Evolutionary conservation across 306 rosid genomes (phyloP), one percentile per base, ranked within the genome.

Genomic region (Hippophae rhamnoides): DNA sequence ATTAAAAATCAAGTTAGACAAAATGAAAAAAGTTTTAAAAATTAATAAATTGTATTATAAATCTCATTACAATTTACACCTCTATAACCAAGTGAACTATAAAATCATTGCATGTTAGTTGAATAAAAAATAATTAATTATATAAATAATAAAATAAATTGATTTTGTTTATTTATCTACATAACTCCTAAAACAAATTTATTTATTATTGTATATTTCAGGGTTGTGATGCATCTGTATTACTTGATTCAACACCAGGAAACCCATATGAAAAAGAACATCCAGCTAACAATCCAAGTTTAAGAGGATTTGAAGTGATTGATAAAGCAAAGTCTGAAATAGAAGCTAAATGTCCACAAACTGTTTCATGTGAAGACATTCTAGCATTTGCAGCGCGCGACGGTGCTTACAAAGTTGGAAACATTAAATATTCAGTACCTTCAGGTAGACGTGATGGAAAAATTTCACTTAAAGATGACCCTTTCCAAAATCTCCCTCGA

Each of bases 301-400:
- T 79, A 43, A 49, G 74, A 63, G 84, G 80, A n/a, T 74, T 71
- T 41, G 72, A 74, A 48, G 80, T 64, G 54, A 79, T 79, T 0
- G 75, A 79, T 7, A 67, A 71, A 51, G 78, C 75, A 18, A 74
- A 79, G 72, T 60, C 65, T 4, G 46, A 63, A 60, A 43, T 79
- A 5, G 80, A 79, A 67, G 62, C 73, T 14, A 9, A 63, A 9
- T 79, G 84, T 59, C 78, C 81, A 3, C 52, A 62, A 25, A 79
- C 73, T 3, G 80, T 75, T 5, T 72, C 81, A 0, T 79, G 80
- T 13, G 84, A 73, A 11, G 80, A 79, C 69, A 64, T 75, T 23
- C 56, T 79, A 6, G 75, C 80, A 7, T 79, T 79, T 8, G 80
- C 78, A 0, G 84, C 80, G 0, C 78, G 80, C 2, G 80, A 79